These are phyloP conservation scores for Annulohypoxylon maeteangense DNA, from an alignment of 495 filamentous ascomycete species.

Conservation along the genomic window DNA sequence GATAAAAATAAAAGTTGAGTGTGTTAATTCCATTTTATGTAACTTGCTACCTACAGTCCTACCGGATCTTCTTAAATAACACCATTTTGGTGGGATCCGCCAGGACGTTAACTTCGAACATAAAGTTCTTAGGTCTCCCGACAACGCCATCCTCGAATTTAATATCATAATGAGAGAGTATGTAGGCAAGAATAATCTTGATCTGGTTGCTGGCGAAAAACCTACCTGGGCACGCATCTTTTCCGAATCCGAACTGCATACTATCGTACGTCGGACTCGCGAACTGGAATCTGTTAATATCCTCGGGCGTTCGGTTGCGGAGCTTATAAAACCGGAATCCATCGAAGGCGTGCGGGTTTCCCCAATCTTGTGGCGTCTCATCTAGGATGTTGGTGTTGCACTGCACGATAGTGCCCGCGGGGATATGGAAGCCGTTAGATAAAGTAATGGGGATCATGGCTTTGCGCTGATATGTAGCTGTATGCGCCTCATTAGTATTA, in stretches of 20 bases:
- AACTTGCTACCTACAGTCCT: not conserved
- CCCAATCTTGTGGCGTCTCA: conserved; percentile 41
- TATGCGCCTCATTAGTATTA: conserved; percentile 17
- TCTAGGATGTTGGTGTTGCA: conserved; percentile 46
- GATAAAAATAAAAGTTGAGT: not conserved
- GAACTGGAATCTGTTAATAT: conserved; percentile 55
- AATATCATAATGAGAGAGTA: conserved; percentile 58
- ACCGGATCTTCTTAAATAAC: conserved; percentile 40
- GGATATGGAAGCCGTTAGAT: conserved; percentile 52
- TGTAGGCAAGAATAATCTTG: conserved; percentile 55
- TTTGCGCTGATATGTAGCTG: conserved; percentile 48
- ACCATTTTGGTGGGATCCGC: conserved; percentile 43
- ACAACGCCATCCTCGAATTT: conserved; percentile 49
- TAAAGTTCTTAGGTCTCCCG: conserved; percentile 43
- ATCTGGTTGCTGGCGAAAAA: conserved; percentile 60
- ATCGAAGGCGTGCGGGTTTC: conserved; percentile 60
- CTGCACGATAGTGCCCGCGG: conserved; percentile 46
- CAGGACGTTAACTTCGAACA: conserved; percentile 46
- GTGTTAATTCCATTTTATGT: not conserved
- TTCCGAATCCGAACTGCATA: conserved; percentile 61
- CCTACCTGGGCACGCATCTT: conserved; percentile 58
- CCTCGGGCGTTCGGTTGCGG: conserved; percentile 49
- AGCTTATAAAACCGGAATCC: conserved; percentile 62
- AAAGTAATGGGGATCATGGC: conserved; percentile 48
- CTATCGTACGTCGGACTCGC: conserved; percentile 55